These are phyloP conservation scores for Oenanthe sinensis DNA, from an alignment of 129 eudicot genomes.

Conservation along the genomic window DNA sequence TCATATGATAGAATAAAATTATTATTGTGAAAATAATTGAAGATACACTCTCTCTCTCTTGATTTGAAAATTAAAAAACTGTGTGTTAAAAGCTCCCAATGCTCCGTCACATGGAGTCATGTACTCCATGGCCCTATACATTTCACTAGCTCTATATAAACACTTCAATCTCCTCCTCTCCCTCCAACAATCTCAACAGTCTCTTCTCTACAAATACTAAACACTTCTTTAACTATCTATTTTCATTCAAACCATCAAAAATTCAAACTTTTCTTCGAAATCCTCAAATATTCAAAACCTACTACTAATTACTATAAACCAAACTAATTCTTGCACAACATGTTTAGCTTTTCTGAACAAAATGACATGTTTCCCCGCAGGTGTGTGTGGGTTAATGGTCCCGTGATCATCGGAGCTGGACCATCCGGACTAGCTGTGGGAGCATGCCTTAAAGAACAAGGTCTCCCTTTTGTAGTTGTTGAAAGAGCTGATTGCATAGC, in stretches of 20 bases:
- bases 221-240: background rate
- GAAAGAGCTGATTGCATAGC: conserved; percentile 83
- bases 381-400: conserved; percentile 82
- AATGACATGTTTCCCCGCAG: conserved; percentile 32
- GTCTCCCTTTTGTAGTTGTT: conserved; percentile 53
- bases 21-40: background rate
- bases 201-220: background rate
- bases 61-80: background rate
- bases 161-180: conserved; percentile 1
- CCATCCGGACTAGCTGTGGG: conserved; percentile 84
- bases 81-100: background rate
- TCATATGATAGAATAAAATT: background rate
- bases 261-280: background rate
- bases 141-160: conserved; percentile 10
- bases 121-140: background rate
- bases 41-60: background rate
- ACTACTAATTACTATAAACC: too few relatives aligned
- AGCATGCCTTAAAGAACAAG: conserved; percentile 63
- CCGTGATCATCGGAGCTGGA: conserved; percentile 78
- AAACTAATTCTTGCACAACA: background rate
- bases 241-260: background rate
- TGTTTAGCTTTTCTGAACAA: conserved; percentile 22
- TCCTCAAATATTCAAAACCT: background rate
- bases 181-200: conserved; percentile 10
- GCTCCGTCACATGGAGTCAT: background rate